Base-by-base conservation (phyloP, 2,329 filamentous ascomycete genomes). In the Malbranchea zuffiana region DNA sequence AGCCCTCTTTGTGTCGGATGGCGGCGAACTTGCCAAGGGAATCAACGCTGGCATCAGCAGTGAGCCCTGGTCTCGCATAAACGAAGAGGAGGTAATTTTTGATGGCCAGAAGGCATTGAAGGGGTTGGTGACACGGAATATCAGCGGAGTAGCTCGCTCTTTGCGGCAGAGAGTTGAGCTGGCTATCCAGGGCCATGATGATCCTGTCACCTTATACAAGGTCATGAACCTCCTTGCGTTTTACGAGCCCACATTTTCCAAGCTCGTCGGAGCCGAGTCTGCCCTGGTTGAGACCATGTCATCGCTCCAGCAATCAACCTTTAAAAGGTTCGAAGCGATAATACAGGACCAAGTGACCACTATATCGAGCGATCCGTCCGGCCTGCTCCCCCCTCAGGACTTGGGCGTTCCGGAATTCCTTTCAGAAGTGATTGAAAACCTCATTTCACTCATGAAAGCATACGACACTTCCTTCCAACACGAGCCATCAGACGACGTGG, bases 151-250 rank as follows among this genome's bases (percentile, higher is more conserved):
- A 3, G 77, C 81, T 24, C 75, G 84, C 15, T 75, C 87, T n/a
- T 61, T 96, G n/a, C 78, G 82, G 17, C 87, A 95, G 56, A 74
- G 88, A 20, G 77, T 92, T 35, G 87, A 95, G 57, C 82, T 96
- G 50, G 82, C 93, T 13, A 80, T 96, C 11, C 86, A 93, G 50
- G 82, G 82, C 43, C 88, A 94, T 55, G 87, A 95, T 49, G 87
- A 96, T 41, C 80, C 80, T 0, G 83, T 92, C 13, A 66, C 86
- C 32, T 80, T 85, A 21, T 98, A 94, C 65, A 90, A 86, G 55
- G 76, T 96, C 26, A 79, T 84, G 7, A 95, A 93, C 49, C 67
- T 98, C 1, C 70, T 96, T 27, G 78, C 75, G 26, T 98, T 98
- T 61, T 98, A 98, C 61, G 78, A 75, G 19, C 70, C 75, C 44